phyloP scores from a whole-genome alignment of 83 land plant species.

The Diphasiastrum complanatum region DNA sequence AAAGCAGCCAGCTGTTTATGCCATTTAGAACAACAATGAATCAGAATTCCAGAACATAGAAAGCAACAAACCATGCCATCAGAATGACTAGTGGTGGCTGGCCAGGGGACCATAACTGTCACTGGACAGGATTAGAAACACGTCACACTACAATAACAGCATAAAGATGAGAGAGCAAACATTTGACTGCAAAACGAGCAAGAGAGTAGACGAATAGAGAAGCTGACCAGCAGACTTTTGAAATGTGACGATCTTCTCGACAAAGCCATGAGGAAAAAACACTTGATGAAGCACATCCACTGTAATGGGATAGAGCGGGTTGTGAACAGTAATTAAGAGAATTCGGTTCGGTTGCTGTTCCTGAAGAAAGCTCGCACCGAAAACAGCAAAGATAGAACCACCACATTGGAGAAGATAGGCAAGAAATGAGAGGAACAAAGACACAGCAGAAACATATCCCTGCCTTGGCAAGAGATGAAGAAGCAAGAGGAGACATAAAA shows the following conservation, averaged over 20 bases:
- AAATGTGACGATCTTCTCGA: constrained; percentile 99
- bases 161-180: constrained; percentile 3
- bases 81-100: too few relatives aligned
- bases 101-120: too few relatives aligned
- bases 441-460: too few relatives aligned
- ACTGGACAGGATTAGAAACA: background rate
- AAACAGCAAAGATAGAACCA: constrained; percentile 24
- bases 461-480: too few relatives aligned
- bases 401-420: too few relatives aligned
- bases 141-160: background rate
- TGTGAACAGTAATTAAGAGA: constrained; percentile 92
- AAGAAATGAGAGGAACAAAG: too few relatives aligned
- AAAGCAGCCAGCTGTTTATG: too few relatives aligned
- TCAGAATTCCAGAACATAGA: too few relatives aligned
- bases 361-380: constrained; percentile 61
- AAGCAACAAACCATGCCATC: too few relatives aligned
- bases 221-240: constrained; percentile 99
- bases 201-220: constrained; percentile 26
- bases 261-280: constrained; percentile 92
- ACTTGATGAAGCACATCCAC: constrained; percentile 99
- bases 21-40: too few relatives aligned
- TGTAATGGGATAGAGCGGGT: constrained; percentile 95
- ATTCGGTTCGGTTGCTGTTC: constrained; percentile 91
- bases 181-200: constrained; percentile 13
- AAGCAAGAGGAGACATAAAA: too few relatives aligned